Conservation (phyloP, 106 monocot species). For the Dendrobium chrysotoxum region DNA sequence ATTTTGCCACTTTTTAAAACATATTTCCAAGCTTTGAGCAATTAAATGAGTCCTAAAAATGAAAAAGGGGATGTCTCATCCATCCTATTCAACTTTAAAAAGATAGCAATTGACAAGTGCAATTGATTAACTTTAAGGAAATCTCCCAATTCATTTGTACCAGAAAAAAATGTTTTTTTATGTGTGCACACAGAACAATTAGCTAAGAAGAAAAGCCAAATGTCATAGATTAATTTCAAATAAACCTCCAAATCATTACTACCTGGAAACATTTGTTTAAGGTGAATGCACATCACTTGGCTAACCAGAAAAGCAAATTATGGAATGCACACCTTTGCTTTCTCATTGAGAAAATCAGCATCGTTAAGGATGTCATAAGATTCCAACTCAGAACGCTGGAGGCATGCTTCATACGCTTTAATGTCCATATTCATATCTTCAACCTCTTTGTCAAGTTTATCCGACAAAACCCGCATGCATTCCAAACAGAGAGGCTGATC, state of each 20-base stretch:
- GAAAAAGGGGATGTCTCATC: not conserved
- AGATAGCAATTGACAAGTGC: not conserved
- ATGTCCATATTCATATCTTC: slow-evolving; percentile 93
- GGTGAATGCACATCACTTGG: not conserved
- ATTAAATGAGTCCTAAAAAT: not conserved
- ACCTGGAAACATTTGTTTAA: not conserved
- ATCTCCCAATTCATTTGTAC: not conserved
- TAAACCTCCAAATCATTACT: not conserved
- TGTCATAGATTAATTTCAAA: not conserved
- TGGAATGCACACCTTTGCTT: slow-evolving; percentile 58
- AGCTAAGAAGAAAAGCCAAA: not conserved
- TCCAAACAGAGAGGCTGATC: slow-evolving; percentile 96
- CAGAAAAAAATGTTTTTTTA: not conserved
- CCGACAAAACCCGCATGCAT: slow-evolving; percentile 85
- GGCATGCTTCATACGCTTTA: slow-evolving; percentile 81
- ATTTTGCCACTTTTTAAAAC: not conserved
- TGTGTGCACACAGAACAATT: not conserved
- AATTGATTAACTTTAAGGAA: not conserved
- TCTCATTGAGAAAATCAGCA: slow-evolving; percentile 77
- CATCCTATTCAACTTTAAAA: not conserved
- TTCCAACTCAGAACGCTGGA: slow-evolving; percentile 57
- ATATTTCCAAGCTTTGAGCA: not conserved
- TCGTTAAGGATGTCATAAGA: slow-evolving; percentile 61
- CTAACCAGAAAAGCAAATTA: not conserved
- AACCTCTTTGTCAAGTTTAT: slow-evolving; percentile 88